Base-by-base conservation (phyloP, 495 filamentous ascomycete species). In the Xeromyces bisporus region DNA sequence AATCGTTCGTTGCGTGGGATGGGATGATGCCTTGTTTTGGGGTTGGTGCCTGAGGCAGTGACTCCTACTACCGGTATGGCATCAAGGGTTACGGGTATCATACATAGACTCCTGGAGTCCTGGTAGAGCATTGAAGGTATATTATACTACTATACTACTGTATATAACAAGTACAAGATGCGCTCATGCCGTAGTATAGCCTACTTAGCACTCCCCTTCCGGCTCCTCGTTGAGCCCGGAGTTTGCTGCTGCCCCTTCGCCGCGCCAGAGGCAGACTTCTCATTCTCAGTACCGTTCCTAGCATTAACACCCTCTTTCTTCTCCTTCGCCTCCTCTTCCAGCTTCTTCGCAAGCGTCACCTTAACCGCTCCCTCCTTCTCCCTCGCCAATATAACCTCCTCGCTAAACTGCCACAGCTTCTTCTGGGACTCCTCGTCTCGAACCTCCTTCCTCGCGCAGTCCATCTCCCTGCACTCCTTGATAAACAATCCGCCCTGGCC, bases 351-450 rank as follows among this genome's bases (percentile, higher is more conserved):
- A 32, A 64, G 40, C 2, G 75, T 74, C 33, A 80, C 62, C 24
- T 55, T 60, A 15, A 72, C 58, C 2, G 84, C 86, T 5, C 73
- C 67, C 44, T 81, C 74, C 58, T 80, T 89, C 59, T 97, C 89
- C 23, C 73, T 64, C 39, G 66, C 66, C 55, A 86, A 75, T 36
- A 96, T 75, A 46, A 85, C 71, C 53, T 71, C 73, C 57, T 92
- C 89, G 47, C 80, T 91, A 26, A 74, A 64, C 51, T 83, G 69
- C 89, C 89, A 96, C 26, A 97, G 59, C 48, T 72, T 64, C 62
- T 82, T 84, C 26, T 80, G 84, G 25, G 76, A 50, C 28, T 65
- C 67, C 40, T 89, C 81, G 47, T 91, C 75, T 29, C 62, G 62
- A n/a, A 96, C 62, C 43, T 91, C 81, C n/a, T 50, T 55, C 38